Base-by-base conservation (phyloP, 2,329 filamentous ascomycete genomes). In the Pseudocercospora eumusae region DNA sequence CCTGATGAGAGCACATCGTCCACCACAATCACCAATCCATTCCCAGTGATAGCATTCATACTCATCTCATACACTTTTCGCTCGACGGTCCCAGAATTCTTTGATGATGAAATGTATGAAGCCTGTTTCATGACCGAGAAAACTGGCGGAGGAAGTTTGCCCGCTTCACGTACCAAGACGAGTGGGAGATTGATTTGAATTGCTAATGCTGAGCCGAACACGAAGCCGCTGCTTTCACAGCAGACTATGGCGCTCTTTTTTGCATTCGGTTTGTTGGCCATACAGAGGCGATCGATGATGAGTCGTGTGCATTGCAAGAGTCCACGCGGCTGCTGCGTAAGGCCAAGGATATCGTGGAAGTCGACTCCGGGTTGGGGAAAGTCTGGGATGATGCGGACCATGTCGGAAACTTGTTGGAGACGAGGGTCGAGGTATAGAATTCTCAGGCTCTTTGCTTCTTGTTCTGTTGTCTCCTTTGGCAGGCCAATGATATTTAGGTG, bases 1-100 rank as follows among this genome's bases (percentile, higher is more conserved):
- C 84, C 84, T 0, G 81, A 83, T 5, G 85, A 78, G 60, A 88
- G 79, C 27, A 86, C 84, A 71, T 88, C 85, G 62, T 88, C 85
- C 4, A 88, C 77, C 0, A 87, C 78, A n/a, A 87, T 75, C 10
- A 87, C 80, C 3, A 75, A 76, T 3, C 71, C 74, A 1, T 74
- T 78, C 36, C 25, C 68, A 0, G 75, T 67, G 18, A 87, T 31
- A 40, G 73, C 72, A 74, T 79, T 74, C 18, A 67, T 68, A 15
- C 76, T 75, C 70, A 88, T 83, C 73, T 85, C 84, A 6, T 87
- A 78, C 31, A 62, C 69, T 40, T 77, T 75, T 59, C 75, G 72
- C 55, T 63, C 64, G 4, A 59, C 53, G 13, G 68, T 53, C 1
- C 66, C 60, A 1, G 71, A 65, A 54, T 57, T 58, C 23, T 53